These are phyloP conservation scores for Schwanniomyces pseudopolymorphus DNA, from an alignment of 805 yeast species.

Conservation along the genomic window DNA sequence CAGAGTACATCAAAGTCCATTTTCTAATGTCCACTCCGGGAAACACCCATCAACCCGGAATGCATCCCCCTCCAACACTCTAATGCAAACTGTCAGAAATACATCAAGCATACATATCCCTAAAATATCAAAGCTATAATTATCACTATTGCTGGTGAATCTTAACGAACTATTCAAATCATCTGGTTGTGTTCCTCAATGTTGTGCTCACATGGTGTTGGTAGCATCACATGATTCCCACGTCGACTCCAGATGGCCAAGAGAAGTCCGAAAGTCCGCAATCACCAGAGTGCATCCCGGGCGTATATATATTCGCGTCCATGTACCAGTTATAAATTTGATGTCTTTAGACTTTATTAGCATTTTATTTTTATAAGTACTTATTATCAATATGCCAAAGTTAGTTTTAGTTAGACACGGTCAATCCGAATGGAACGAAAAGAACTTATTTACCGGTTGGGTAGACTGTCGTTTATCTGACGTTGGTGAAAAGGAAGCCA, in stretches of 20 bases:
- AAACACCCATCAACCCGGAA: background rate
- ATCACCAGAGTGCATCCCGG: slow-evolving; percentile 3
- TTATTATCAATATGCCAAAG: slow-evolving; percentile 44
- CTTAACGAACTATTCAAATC: too few species aligned
- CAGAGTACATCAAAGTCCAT: background rate
- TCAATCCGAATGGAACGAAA: slow-evolving; percentile 98
- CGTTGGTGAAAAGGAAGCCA: slow-evolving; percentile 86
- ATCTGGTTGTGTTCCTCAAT: too few species aligned
- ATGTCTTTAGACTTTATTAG: background rate
- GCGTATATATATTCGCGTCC: background rate
- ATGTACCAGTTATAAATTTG: background rate
- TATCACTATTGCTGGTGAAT: too few species aligned
- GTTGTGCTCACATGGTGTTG: background rate
- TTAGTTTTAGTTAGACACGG: slow-evolving; percentile 97
- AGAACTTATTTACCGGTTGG: slow-evolving; percentile 98
- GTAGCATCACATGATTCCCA: slow-evolving; percentile 1
- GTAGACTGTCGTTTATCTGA: slow-evolving; percentile 88
- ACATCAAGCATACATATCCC: too few species aligned
- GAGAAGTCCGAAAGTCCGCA: slow-evolving; percentile 13
- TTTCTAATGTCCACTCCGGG: background rate
- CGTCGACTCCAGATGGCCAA: slow-evolving; percentile 3
- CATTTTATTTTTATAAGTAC: background rate
- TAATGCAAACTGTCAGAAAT: too few species aligned
- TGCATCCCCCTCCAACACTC: background rate
- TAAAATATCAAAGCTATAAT: too few species aligned